Percentiles rank a stretch among this genome's conserved stretches.
These are phyloP conservation scores for Stephanodiscus triporus DNA, from an alignment of 108 stramenopile genomes.

Conservation along the genomic window DNA sequence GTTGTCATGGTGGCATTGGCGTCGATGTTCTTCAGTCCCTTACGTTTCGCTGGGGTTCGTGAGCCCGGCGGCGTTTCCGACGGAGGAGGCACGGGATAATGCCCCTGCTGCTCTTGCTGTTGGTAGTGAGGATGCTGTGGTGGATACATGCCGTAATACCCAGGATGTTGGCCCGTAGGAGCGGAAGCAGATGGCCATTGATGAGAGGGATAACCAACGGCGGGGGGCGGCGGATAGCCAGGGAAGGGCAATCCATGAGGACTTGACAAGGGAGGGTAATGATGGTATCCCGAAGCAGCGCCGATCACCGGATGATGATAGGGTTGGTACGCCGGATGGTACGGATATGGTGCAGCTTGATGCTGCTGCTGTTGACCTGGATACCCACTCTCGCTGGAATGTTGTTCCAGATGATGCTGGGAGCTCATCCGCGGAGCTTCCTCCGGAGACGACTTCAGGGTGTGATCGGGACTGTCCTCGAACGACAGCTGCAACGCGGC, in stretches of 20 bases:
- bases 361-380: neutral
- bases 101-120: slow-evolving; percentile 8
- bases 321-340: slow-evolving; percentile 13
- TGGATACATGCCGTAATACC: slow-evolving; percentile 17
- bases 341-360: slow-evolving; percentile 17
- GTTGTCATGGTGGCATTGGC: slow-evolving; percentile 33
- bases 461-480: slow-evolving; percentile 33
- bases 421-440: neutral
- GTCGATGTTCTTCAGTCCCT: slow-evolving; percentile 17
- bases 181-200: slow-evolving; percentile 7
- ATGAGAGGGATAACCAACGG: slow-evolving; percentile 18
- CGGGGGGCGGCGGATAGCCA: slow-evolving; percentile 3
- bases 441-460: neutral
- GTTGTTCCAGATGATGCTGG: slow-evolving; percentile 16
- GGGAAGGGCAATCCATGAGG: slow-evolving; percentile 7
- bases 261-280: slow-evolving; percentile 10
- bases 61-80: slow-evolving; percentile 1
- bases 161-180: slow-evolving; percentile 18
- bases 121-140: slow-evolving; percentile 7
- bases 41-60: slow-evolving; percentile 30
- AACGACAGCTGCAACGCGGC: slow-evolving; percentile 43
- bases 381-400: neutral
- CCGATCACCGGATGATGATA: slow-evolving; percentile 30
- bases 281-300: neutral
- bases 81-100: slow-evolving; percentile 19